These are phyloP conservation scores for Sporisorium exsertum DNA, from an alignment of 1,284 basidiomycete species.

Conservation along the genomic window DNA sequence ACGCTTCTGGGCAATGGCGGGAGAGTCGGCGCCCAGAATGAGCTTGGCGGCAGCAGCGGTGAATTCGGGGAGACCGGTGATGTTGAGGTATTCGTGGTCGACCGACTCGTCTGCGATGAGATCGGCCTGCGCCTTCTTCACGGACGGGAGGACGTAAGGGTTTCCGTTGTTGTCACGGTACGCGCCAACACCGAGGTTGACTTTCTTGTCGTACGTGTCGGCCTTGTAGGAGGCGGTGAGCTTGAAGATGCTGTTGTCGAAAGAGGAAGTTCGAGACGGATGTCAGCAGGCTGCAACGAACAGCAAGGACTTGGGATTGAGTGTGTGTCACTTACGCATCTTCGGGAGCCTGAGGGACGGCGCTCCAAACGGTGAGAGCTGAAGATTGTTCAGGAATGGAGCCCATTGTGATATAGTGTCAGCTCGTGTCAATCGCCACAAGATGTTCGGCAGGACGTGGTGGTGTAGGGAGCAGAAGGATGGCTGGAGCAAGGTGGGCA, in stretches of 20 bases:
- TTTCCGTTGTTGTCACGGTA: constrained; percentile 71
- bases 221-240: constrained; percentile 88
- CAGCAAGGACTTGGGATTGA: neutral
- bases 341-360: constrained; percentile 57
- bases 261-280: neutral
- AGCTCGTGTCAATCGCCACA: constrained; percentile 11
- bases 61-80: constrained; percentile 86
- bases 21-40: constrained; percentile 81
- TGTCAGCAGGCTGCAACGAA: neutral
- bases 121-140: constrained; percentile 77
- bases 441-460: neutral
- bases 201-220: constrained; percentile 82
- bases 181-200: constrained; percentile 81
- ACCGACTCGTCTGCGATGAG: constrained; percentile 79
- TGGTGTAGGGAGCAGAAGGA: neutral
- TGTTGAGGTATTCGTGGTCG: constrained; percentile 94
- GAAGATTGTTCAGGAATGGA: constrained; percentile 31
- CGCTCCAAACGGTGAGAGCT: constrained; percentile 54
- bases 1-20: constrained; percentile 77
- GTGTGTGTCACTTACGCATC: constrained; percentile 53
- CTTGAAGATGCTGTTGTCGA: constrained; percentile 78
- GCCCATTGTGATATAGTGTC: constrained; percentile 32
- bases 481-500: neutral
- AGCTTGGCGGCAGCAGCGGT: constrained; percentile 82
- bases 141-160: constrained; percentile 71